Evolutionary conservation across 176 grass and related monocot species (phyloP).

Genomic region (Ananas comosus): DNA sequence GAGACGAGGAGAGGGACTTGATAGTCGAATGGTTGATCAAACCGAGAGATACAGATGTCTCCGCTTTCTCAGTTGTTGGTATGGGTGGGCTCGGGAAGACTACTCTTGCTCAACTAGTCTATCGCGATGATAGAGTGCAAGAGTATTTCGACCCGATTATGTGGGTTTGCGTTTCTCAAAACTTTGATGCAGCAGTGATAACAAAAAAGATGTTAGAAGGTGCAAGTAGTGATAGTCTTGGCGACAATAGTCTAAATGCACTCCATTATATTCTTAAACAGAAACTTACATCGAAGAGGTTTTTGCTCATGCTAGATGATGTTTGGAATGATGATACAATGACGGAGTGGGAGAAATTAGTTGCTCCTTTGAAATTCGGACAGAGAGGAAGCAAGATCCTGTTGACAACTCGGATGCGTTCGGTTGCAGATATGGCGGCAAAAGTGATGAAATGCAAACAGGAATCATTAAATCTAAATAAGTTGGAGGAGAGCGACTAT

Average conservation of each 20-base stretch:
- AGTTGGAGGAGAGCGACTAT: neutral
- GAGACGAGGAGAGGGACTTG: slow-evolving; percentile 4
- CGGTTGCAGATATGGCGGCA: no score
- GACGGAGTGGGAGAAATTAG: neutral
- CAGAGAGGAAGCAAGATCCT: slow-evolving; percentile 20
- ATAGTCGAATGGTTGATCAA: slow-evolving; percentile 3
- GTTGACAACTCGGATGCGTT: slow-evolving; percentile 1
- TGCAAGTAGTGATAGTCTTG: no score
- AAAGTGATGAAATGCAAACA: no score
- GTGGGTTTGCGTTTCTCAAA: slow-evolving; percentile 19
- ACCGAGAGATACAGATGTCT: neutral
- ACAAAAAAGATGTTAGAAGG: slow-evolving; percentile 16
- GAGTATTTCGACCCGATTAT: neutral
- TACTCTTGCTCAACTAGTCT: slow-evolving; percentile 14
- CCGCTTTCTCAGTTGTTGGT: slow-evolving; percentile 11
- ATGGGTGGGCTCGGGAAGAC: slow-evolving; percentile 5
- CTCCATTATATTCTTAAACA: slow-evolving; percentile 10
- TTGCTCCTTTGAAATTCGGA: slow-evolving; percentile 14
- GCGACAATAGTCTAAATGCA: no score
- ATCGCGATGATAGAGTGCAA: slow-evolving; percentile 9
- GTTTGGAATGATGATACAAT: slow-evolving; percentile 8
- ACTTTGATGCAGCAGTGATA: neutral
- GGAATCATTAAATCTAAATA: neutral
- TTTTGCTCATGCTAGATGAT: slow-evolving; percentile 27
- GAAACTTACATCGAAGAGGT: slow-evolving; percentile 2